Conservation (phyloP, 2,329 filamentous ascomycete species). For the Bipolaris zeicola region DNA sequence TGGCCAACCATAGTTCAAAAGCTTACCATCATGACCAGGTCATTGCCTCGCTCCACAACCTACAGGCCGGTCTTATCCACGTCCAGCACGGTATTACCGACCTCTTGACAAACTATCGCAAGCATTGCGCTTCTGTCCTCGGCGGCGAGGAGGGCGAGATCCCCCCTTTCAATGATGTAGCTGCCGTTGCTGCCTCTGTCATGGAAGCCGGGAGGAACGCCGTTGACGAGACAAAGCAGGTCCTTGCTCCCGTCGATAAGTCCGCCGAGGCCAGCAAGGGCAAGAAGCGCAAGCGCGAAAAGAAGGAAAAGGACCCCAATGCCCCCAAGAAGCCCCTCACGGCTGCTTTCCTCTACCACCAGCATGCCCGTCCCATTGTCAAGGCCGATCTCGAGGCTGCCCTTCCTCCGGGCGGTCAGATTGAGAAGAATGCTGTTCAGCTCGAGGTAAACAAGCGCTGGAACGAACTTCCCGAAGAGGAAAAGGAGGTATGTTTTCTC, state of each 20-base stretch:
- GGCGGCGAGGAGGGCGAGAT: constrained; percentile 46
- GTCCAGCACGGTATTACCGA: constrained; percentile 68
- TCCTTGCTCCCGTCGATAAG: constrained; percentile 20
- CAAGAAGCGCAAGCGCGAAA: constrained; percentile 83
- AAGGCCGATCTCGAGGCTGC: constrained; percentile 63
- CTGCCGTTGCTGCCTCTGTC: constrained; percentile 34
- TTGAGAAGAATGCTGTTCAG: constrained; percentile 84
- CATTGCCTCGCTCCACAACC: constrained; percentile 75
- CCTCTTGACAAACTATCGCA: constrained; percentile 82
- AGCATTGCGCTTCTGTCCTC: constrained; percentile 84
- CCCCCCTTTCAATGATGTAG: constrained; percentile 48
- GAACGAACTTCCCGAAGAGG: constrained; percentile 73
- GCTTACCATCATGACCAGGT: constrained; percentile 59
- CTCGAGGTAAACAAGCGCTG: constrained; percentile 86
- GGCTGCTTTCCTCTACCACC: constrained; percentile 94
- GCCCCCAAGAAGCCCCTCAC: constrained; percentile 93
- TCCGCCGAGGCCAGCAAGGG: constrained; percentile 29
- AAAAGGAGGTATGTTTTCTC: constrained; percentile 66
- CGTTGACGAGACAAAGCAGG: constrained; percentile 29
- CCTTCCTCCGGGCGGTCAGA: constrained; percentile 67
- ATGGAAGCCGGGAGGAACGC: constrained; percentile 36
- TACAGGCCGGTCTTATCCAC: constrained; percentile 62
- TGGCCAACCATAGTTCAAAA: constrained; percentile 8
- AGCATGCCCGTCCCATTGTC: constrained; percentile 83
- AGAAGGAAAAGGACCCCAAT: constrained; percentile 77